A percentile compares a stretch with the other conserved stretches of the same genome.
These are phyloP conservation scores for Kurtzmaniella quercitrusa DNA, from an alignment of 1,139 yeast genomes.

Conservation along the genomic window DNA sequence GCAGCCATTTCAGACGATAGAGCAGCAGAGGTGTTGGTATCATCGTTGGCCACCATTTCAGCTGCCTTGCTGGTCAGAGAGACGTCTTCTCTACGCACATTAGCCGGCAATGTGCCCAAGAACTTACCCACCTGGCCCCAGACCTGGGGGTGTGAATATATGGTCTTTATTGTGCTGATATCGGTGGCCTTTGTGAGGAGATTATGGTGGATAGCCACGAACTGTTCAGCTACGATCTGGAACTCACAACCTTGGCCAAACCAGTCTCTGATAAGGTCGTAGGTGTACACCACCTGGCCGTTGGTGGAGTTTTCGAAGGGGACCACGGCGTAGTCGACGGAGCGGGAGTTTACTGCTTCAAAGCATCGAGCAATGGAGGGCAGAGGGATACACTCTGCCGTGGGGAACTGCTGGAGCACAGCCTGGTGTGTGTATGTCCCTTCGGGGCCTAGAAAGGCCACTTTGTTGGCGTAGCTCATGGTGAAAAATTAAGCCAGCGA, in stretches of 20 bases:
- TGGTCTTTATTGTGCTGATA: slow-evolving; percentile 42
- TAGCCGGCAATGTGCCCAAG: slow-evolving; percentile 30
- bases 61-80: slow-evolving; percentile 86
- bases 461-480: slow-evolving; percentile 18
- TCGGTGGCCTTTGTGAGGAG: slow-evolving; percentile 50
- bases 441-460: slow-evolving; percentile 79
- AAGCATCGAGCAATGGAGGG: slow-evolving; percentile 63
- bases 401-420: slow-evolving; percentile 68
- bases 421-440: slow-evolving; percentile 96
- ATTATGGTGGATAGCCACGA: slow-evolving; percentile 79
- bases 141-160: slow-evolving; percentile 94
- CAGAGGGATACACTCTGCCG: slow-evolving; percentile 42
- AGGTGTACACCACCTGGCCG: slow-evolving; percentile 85
- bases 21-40: slow-evolving; percentile 39
- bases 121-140: slow-evolving; percentile 86
- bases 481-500: background rate
- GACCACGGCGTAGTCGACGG: slow-evolving; percentile 70
- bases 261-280: slow-evolving; percentile 76
- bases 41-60: slow-evolving; percentile 46
- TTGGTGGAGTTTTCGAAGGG: slow-evolving; percentile 95
- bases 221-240: slow-evolving; percentile 69
- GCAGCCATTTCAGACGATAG: slow-evolving; percentile 59
- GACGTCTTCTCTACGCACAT: slow-evolving; percentile 54
- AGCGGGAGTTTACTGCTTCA: slow-evolving; percentile 37
- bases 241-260: slow-evolving; percentile 24